A percentile compares a stretch with the other conserved stretches of the same genome.
Conservation (phyloP, 2,329 filamentous ascomycete species). For the Ploettnerulaceae sp. region DNA sequence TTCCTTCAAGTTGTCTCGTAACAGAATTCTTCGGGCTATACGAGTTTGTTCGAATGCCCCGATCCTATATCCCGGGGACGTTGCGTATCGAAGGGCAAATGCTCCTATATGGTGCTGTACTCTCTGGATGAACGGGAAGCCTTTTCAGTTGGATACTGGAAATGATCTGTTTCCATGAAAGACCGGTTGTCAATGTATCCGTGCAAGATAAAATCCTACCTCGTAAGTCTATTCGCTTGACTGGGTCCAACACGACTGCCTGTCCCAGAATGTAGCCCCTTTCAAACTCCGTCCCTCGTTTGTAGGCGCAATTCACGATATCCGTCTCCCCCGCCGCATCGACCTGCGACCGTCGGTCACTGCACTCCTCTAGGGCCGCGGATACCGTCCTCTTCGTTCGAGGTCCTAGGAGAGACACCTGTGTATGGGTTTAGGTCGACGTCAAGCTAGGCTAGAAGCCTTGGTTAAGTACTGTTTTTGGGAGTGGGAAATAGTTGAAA, state of each 20-base stretch:
- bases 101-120: conserved; percentile 4
- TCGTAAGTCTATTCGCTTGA: not conserved
- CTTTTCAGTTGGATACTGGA: not conserved
- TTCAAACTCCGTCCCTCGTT: conserved; percentile 16
- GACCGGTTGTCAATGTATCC: too few relatives aligned
- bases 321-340: conserved; percentile 31
- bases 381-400: not conserved
- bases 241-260: conserved; percentile 4
- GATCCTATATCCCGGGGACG: too few relatives aligned
- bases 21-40: not conserved
- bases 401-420: not conserved
- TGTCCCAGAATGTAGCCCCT: conserved; percentile 14
- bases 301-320: conserved; percentile 20
- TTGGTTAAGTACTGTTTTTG: not conserved
- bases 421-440: not conserved
- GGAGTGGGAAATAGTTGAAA: not conserved
- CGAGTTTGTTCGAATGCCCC: not conserved
- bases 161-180: too few relatives aligned
- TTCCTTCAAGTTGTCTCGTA: too few relatives aligned
- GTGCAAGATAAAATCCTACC: not conserved
- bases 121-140: not conserved
- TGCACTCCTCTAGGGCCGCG: conserved; percentile 9
- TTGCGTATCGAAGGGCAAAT: too few relatives aligned
- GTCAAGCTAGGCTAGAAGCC: not conserved
- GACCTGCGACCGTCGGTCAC: conserved; percentile 29